Evolutionary conservation across 495 filamentous ascomycete species (phyloP).

Genomic region (Aspergillus conjunctus): DNA sequence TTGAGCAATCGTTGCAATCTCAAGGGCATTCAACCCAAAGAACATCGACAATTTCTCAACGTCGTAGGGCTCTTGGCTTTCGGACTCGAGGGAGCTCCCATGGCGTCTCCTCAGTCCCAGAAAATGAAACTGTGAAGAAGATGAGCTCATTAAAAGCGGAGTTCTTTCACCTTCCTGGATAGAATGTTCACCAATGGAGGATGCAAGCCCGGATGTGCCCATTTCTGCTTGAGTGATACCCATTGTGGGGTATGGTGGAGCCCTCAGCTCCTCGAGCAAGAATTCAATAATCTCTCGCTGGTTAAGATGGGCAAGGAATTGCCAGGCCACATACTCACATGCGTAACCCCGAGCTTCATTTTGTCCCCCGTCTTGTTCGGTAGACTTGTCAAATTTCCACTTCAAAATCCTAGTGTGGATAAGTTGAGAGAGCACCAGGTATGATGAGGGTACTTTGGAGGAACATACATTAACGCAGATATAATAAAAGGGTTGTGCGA

Average conservation of each 20-base stretch:
- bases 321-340: conserved; percentile 91
- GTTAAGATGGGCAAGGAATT: conserved; percentile 76
- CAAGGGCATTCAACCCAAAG: conserved; percentile 79
- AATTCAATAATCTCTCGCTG: conserved; percentile 81
- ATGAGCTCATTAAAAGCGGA: conserved; percentile 35
- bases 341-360: conserved; percentile 78
- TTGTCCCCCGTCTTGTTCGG: conserved; percentile 68
- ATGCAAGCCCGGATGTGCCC: conserved; percentile 24
- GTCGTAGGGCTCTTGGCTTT: conserved; percentile 15
- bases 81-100: conserved; percentile 16
- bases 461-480: conserved; percentile 72
- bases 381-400: conserved; percentile 66
- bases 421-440: conserved; percentile 4
- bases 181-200: conserved; percentile 9
- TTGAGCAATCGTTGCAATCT: conserved; percentile 85
- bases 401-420: conserved; percentile 65
- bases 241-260: conserved; percentile 22
- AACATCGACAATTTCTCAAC: conserved; percentile 67
- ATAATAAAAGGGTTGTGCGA: conserved; percentile 76
- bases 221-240: conserved; percentile 32
- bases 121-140: conserved; percentile 31
- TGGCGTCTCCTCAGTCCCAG: conserved; percentile 24
- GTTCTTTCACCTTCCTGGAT: conserved; percentile 29
- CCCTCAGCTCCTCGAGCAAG: conserved; percentile 74
- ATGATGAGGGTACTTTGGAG: background rate